phyloP scores from a whole-genome alignment of 179 eudicot species.

The Pouteria campechiana region DNA sequence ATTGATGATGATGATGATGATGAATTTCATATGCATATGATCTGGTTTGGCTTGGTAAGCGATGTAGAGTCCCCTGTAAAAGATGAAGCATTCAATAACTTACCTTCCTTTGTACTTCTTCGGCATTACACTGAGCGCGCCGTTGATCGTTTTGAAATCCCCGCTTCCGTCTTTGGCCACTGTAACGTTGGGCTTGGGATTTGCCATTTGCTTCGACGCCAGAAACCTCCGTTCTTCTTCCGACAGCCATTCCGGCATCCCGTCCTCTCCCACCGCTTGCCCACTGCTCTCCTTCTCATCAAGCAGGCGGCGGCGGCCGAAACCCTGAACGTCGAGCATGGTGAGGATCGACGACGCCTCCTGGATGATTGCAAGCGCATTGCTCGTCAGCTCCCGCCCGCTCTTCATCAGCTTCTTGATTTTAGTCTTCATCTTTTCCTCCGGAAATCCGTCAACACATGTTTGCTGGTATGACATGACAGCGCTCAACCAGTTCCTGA shows the following conservation, averaged over 20 bases:
- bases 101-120: conserved; percentile 38
- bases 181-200: conserved; percentile 26
- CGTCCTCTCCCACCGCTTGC: conserved; percentile 1
- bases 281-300: background rate
- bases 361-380: conserved; percentile 58
- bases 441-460: conserved; percentile 67
- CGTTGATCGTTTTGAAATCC: conserved; percentile 44
- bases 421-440: conserved; percentile 29
- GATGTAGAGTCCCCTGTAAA: too few species aligned
- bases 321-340: conserved; percentile 3
- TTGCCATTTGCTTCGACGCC: conserved; percentile 13
- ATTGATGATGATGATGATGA: too few species aligned
- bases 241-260: conserved; percentile 50
- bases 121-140: conserved; percentile 51
- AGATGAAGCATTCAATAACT: too few species aligned
- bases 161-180: conserved; percentile 88
- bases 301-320: conserved; percentile 25
- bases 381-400: conserved; percentile 47
- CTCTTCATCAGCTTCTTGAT: conserved; percentile 24
- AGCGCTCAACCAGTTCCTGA: conserved; percentile 78
- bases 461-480: conserved; percentile 70
- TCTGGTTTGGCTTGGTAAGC: too few species aligned
- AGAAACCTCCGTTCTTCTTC: conserved; percentile 37
- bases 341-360: conserved; percentile 21
- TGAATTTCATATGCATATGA: too few species aligned